A percentile compares a stretch with the other conserved stretches of the same genome.
phyloP scores from a whole-genome alignment of 169 alveolate genomes.

The Cryptosporidium xiaoi region DNA sequence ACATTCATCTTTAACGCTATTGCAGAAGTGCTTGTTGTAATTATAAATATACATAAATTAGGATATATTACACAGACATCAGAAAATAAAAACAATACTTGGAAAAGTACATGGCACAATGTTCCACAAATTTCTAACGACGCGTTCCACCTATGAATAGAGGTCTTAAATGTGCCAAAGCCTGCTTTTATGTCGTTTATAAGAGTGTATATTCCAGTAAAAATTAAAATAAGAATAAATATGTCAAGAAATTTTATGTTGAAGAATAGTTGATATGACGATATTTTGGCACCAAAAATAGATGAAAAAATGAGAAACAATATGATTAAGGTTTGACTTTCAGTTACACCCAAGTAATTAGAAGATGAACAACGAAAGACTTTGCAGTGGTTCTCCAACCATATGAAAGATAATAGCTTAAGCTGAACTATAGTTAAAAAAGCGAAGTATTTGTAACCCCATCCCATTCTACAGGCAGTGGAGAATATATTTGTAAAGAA shows the following conservation, averaged over 20 bases:
- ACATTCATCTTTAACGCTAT: constrained; percentile 68
- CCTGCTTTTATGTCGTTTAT: constrained; percentile 28
- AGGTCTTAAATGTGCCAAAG: not conserved
- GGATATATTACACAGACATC: constrained; percentile 12
- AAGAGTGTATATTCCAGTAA: constrained; percentile 33
- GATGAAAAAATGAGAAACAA: constrained; percentile 24
- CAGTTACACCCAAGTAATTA: constrained; percentile 60
- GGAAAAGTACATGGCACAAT: constrained; percentile 49
- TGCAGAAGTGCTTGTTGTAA: constrained; percentile 56
- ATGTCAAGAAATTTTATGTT: constrained; percentile 12
- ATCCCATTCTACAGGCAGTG: constrained; percentile 27
- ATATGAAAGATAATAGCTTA: constrained; percentile 44
- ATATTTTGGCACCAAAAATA: not conserved
- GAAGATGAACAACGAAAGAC: constrained; percentile 67
- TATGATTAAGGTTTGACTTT: constrained; percentile 47
- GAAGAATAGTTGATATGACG: not conserved
- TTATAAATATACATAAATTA: not conserved
- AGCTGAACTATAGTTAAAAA: constrained; percentile 39
- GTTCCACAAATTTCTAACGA: constrained; percentile 57
- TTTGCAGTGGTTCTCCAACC: constrained; percentile 66
- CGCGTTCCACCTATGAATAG: not conserved
- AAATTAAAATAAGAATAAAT: not conserved
- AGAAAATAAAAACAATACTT: constrained; percentile 40
- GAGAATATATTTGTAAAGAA: constrained; percentile 49
- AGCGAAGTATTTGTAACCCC: constrained; percentile 15